phyloP scores from a whole-genome alignment of 345 rosid genomes.

The Lumnitzera racemosa region DNA sequence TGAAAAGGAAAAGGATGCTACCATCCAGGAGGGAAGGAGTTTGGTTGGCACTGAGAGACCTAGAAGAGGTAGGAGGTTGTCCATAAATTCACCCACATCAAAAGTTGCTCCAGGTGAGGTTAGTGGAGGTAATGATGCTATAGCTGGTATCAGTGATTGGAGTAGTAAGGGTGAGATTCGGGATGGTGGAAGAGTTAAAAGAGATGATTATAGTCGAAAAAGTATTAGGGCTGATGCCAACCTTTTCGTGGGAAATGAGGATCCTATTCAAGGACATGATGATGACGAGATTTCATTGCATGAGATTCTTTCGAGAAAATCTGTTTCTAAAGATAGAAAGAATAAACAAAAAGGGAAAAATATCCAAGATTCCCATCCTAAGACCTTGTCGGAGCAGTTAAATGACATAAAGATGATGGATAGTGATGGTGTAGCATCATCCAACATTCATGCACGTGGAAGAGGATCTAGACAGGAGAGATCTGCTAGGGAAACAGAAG shows the following conservation, averaged over 20 bases:
- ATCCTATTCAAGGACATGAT: constrained; percentile 26
- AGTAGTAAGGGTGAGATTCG: constrained; percentile 43
- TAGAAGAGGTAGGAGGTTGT: constrained; percentile 49
- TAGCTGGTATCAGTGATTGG: constrained; percentile 31
- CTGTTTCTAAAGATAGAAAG: constrained; percentile 38
- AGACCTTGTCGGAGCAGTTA: constrained; percentile 71
- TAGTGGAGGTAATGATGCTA: constrained; percentile 18
- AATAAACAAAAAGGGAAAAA: constrained; percentile 48
- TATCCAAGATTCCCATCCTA: constrained; percentile 30
- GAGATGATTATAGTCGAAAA: constrained; percentile 57
- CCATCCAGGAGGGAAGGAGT: constrained; percentile 45
- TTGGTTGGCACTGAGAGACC: constrained; percentile 47
- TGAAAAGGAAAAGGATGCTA: constrained; percentile 33
- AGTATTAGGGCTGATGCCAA: constrained; percentile 36
- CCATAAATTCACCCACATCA: constrained; percentile 54
- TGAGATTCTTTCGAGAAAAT: constrained; percentile 38
- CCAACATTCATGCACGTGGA: constrained; percentile 33
- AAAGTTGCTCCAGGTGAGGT: constrained; percentile 55
- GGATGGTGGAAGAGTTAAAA: constrained; percentile 55
- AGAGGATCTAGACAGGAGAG: constrained; percentile 25
- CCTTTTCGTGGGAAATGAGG: constrained; percentile 26
- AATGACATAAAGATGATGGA: constrained; percentile 49
- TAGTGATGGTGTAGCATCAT: constrained; percentile 66
- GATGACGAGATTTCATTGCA: constrained; percentile 24
- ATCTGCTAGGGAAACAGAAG: constrained; percentile 26